Base-by-base conservation (phyloP, 306 rosid genomes). In the Trifolium subterraneum region DNA sequence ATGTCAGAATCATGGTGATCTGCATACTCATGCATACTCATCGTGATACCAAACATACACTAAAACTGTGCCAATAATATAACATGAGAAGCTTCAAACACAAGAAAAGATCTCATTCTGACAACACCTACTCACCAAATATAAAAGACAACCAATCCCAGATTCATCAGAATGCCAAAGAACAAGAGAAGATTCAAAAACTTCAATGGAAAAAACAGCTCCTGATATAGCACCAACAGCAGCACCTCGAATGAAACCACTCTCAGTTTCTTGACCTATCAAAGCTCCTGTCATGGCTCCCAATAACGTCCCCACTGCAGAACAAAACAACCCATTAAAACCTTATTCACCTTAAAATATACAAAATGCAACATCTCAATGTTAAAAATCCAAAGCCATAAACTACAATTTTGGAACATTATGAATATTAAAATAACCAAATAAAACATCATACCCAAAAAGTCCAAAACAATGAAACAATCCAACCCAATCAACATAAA, bases 131-230 rank as follows among this genome's bases (percentile, higher is more conserved):
- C 92, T 87, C 81, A 94, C 97, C 97, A 95, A 82, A 76, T 92
- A 95, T 16, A 95, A 84, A 64, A 94, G 88, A 70, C 99, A 94
- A 6, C 97, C 99, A 62, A 95, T 88, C 14, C 99, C 99, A 12
- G 98, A 95, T 81, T 95, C 99, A 39, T 95, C 99, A n/a, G 99
- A 90, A 78, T 87, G 91, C 99, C 99, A 95, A n/a, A 95, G 95
- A 81, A 92, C 83, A 80, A 92, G 91, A 63, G 98, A 95, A 68
- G 93, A 95, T 84, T 94, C 99, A 84, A 91, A 94, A 41, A 94
- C 99, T 85, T 94, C 99, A 70, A 94, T 94, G 31, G 99, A 94
- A 83, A 94, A 94, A 82, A 95, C 99, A 82, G 99, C 99, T 80
- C 99, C 99, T 33, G 97, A 92, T 23, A 95, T 95, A 64, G 99